phyloP scores from a whole-genome alignment of 306 rosid species.

The barrel medic (Medicago truncatula) region DNA sequence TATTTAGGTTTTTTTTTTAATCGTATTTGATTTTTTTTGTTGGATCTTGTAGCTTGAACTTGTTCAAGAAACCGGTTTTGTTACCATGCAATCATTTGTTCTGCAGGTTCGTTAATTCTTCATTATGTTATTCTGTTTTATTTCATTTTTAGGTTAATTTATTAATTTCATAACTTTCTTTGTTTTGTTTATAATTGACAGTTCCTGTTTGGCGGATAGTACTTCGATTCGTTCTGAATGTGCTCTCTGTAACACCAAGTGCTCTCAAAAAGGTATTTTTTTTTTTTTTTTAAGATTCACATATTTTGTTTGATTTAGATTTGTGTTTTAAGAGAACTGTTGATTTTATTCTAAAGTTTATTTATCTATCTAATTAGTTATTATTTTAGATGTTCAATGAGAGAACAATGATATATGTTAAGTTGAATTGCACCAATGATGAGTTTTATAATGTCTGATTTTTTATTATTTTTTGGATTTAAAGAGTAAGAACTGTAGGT shows the following conservation, averaged over 20 bases:
- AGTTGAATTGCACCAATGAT: not conserved
- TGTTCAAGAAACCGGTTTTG: conserved; percentile 64
- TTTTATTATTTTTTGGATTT: too few relatives aligned
- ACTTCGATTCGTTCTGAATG: conserved; percentile 54
- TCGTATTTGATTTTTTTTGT: conserved; percentile 7
- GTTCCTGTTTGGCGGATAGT: conserved; percentile 58
- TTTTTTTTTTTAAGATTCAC: not conserved
- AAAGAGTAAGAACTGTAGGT: too few relatives aligned
- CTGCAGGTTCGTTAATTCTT: conserved; percentile 67
- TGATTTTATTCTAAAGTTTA: not conserved
- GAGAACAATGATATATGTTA: not conserved
- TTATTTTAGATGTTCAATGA: not conserved
- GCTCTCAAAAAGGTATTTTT: conserved; percentile 51
- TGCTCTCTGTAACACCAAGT: conserved; percentile 63
- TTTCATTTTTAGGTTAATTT: not conserved
- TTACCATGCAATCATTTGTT: conserved; percentile 88
- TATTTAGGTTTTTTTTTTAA: not conserved
- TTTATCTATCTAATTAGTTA: not conserved
- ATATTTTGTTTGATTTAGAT: not conserved
- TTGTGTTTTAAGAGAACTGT: not conserved
- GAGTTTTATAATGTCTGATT: not conserved
- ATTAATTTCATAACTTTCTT: not conserved
- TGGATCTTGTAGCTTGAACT: conserved; percentile 63
- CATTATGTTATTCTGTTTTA: not conserved
- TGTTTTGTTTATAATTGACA: conserved; percentile 23